Evolutionary conservation across 805 yeast species (phyloP).

Genomic region (Candida palmyrensis): DNA sequence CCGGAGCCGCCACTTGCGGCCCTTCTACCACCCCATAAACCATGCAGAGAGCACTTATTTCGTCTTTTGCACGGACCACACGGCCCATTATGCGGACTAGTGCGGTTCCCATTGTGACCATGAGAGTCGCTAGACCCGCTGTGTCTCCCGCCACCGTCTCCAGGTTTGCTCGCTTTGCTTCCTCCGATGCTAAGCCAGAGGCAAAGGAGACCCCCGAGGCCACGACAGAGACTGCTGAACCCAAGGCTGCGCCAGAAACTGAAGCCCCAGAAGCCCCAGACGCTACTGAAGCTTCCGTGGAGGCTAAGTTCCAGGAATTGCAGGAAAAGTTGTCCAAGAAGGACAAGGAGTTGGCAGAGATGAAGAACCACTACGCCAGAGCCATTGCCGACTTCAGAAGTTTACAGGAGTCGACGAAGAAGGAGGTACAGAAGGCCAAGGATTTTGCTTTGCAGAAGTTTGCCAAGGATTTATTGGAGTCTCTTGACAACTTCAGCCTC

Average conservation of each 20-base stretch:
- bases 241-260: not conserved
- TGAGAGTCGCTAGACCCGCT: constrained; percentile 11
- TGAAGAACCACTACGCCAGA: constrained; percentile 78
- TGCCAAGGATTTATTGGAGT: constrained; percentile 83
- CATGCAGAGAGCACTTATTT: constrained; percentile 24
- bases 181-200: constrained; percentile 9
- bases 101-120: constrained; percentile 9
- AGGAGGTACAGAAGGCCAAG: constrained; percentile 79
- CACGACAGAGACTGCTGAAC: constrained; percentile 8
- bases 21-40: too few relatives aligned
- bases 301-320: constrained; percentile 22
- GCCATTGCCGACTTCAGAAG: constrained; percentile 91
- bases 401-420: constrained; percentile 83
- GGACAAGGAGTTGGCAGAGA: constrained; percentile 70
- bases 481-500: constrained; percentile 85
- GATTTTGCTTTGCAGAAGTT: constrained; percentile 91
- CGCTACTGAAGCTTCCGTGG: constrained; percentile 11
- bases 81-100: too few relatives aligned
- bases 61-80: constrained; percentile 14
- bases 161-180: constrained; percentile 10
- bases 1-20: too few relatives aligned
- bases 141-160: constrained; percentile 8
- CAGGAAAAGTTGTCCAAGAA: constrained; percentile 53
- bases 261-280: constrained; percentile 4
- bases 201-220: constrained; percentile 7